A percentile compares a stretch with the other conserved stretches of the same genome.
Conservation (phyloP, 768 basidiomycete genomes). For the Boletus subparvulus region DNA sequence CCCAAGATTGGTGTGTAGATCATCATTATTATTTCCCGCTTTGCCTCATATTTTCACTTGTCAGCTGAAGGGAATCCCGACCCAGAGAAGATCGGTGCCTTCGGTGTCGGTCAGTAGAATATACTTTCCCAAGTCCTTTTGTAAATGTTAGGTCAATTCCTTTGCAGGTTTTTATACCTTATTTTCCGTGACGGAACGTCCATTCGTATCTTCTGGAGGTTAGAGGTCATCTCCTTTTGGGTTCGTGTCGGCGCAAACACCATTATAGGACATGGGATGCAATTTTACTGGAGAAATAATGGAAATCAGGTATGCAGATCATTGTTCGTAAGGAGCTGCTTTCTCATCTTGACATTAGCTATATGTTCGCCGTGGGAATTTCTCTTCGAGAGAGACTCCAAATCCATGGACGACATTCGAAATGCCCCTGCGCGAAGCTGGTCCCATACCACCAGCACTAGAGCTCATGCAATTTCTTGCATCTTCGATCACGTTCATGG, state of each 20-base stretch:
- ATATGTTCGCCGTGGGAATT: neutral
- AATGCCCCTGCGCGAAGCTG: constrained; percentile 77
- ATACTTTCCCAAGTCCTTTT: neutral
- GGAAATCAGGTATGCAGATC: neutral
- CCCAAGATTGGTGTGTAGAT: constrained; percentile 75
- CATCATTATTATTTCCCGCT: neutral
- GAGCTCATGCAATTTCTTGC: constrained; percentile 91
- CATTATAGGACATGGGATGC: neutral
- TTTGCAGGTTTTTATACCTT: constrained; percentile 64
- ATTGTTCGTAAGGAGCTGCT: neutral
- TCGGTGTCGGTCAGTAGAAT: constrained; percentile 65
- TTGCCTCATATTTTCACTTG: neutral
- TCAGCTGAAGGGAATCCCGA: constrained; percentile 91
- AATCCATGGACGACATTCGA: constrained; percentile 80
- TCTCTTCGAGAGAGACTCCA: neutral
- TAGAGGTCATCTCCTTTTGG: neutral
- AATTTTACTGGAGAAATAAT: neutral
- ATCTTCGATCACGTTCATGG: constrained; percentile 92
- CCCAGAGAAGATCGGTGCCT: constrained; percentile 94
- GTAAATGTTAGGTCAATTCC: neutral
- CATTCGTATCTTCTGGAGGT: constrained; percentile 1
- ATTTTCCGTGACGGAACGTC: constrained; percentile 62
- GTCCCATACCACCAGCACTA: constrained; percentile 71
- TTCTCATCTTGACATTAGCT: neutral
- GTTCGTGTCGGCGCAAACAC: neutral